Evolutionary conservation across 2,329 filamentous ascomycete genomes (phyloP), one percentile per base, ranked within the genome.

Genomic region (Sporothrix pseudoabietina): DNA sequence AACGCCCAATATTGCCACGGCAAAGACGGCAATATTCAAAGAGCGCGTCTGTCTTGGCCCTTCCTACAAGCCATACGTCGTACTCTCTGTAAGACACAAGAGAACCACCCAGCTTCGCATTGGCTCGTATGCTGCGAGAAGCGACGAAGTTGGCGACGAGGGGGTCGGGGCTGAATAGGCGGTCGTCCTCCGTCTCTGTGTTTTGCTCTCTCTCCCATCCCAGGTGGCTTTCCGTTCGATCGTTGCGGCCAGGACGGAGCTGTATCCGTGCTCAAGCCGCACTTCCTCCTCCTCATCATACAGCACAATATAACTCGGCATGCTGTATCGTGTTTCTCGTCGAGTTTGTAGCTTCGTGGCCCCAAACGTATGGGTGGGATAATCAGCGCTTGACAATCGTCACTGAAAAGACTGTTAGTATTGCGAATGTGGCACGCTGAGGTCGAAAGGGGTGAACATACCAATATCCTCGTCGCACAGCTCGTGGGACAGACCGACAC

Each of bases 381-480:
- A 63, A 77, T 74, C 76, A 92, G 84, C 89, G 88, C 83, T 92
- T 92, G 80, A 92, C 83, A 82, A 92, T 92, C 14, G 88, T 89
- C 73, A 90, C 88, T 90, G 26, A 26, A 10, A 41, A 30, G 26
- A 3, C 10, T 19, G 61, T 66, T 66, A 66, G 39, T 12, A 44
- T 9, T 47, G 30, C 14, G 8, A 8, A 22, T 14, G 30, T 54
- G 5, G 7, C 9, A 19, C 3, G 22, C 12, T 22, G n/a, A 35
- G 12, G n/a, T 19, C n/a, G 55, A 35, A 1, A n/a, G 7, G 57
- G 14, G 1, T 4, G 7, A 22, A 86, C 91, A 85, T 87, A 95
- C 93, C 93, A 83, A 99, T 97, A 84, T 99, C 96, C 84, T 99
- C 96, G 82, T 99, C 96, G 73, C 90, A 93, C 79, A 99, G 87